A percentile compares a stretch with the other conserved stretches of the same genome.
These are phyloP conservation scores for Didymella pomorum DNA, from an alignment of 2,329 filamentous ascomycete genomes.

Conservation along the genomic window DNA sequence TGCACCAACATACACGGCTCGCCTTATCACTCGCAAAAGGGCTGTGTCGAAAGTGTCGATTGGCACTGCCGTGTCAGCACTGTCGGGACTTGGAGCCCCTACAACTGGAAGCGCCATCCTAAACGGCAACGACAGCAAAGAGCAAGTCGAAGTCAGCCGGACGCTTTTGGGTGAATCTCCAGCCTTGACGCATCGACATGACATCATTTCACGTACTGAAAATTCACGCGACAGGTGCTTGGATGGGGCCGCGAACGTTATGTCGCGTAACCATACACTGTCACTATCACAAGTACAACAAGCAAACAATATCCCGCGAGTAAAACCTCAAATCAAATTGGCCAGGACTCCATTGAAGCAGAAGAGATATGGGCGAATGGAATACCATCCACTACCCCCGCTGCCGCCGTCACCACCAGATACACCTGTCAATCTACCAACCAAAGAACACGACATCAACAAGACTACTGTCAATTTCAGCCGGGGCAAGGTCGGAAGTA, in stretches of 20 bases:
- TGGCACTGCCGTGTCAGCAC: not conserved
- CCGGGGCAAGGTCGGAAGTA: not conserved
- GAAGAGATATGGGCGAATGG: constrained; percentile 5
- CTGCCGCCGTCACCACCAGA: constrained; percentile 16
- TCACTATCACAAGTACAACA: constrained; percentile 30
- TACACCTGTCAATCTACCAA: not conserved
- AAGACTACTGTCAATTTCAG: constrained; percentile 9
- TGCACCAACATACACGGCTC: constrained; percentile 12
- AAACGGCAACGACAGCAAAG: constrained; percentile 11
- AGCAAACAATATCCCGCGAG: not conserved
- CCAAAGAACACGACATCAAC: not conserved
- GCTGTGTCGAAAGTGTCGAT: not conserved
- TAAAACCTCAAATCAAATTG: not conserved
- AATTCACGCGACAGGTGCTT: constrained; percentile 26
- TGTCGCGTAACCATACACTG: constrained; percentile 25
- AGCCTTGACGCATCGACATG: constrained; percentile 18
- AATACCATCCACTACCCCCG: constrained; percentile 23
- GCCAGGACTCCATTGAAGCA: constrained; percentile 1
- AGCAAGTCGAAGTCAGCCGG: constrained; percentile 4
- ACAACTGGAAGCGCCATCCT: constrained; percentile 1
- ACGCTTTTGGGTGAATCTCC: not conserved
- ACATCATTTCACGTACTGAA: constrained; percentile 25
- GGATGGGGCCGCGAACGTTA: constrained; percentile 8
- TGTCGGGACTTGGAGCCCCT: constrained; percentile 2
- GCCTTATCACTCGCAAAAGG: constrained; percentile 4